A percentile compares a stretch with the other conserved stretches of the same genome.
These are phyloP conservation scores for Trichoderma gamsii DNA, from an alignment of 495 filamentous ascomycete genomes.

Conservation along the genomic window DNA sequence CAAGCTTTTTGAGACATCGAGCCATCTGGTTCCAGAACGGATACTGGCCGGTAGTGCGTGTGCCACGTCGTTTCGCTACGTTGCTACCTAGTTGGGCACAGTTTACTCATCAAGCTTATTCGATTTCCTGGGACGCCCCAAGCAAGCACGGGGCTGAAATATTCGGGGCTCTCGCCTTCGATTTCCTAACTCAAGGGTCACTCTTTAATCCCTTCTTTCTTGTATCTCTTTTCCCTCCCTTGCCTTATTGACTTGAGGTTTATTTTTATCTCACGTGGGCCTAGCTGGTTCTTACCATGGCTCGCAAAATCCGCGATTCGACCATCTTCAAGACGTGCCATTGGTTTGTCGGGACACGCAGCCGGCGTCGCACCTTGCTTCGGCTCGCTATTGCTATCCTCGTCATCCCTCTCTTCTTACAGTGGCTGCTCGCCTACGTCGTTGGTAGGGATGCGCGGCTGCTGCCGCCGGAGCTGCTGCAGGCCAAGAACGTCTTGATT, in stretches of 20 bases:
- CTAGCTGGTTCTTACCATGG: neutral
- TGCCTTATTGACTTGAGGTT: neutral
- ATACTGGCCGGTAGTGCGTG: neutral
- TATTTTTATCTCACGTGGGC: neutral
- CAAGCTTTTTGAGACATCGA: neutral
- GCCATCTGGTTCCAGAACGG: neutral
- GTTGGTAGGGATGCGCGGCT: constrained; percentile 34
- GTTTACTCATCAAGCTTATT: constrained; percentile 11
- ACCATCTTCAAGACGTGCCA: neutral
- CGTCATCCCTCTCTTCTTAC: constrained; percentile 31
- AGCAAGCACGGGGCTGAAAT: neutral
- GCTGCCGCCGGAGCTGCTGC: constrained; percentile 31
- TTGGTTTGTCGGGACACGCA: neutral
- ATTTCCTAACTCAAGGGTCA: neutral
- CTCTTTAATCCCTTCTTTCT: neutral
- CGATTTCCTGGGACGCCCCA: neutral
- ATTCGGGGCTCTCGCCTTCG: neutral
- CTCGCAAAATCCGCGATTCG: neutral
- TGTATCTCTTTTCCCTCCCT: neutral
- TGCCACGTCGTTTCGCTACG: neutral
- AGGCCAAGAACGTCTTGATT: constrained; percentile 34
- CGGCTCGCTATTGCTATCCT: constrained; percentile 24
- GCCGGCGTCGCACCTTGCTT: constrained; percentile 17
- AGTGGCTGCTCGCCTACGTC: constrained; percentile 34
- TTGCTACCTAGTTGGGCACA: neutral